Evolutionary conservation across 192 early-diverging fungal genomes (phyloP).

Genomic region (Fimicolochytrium jonesii): DNA sequence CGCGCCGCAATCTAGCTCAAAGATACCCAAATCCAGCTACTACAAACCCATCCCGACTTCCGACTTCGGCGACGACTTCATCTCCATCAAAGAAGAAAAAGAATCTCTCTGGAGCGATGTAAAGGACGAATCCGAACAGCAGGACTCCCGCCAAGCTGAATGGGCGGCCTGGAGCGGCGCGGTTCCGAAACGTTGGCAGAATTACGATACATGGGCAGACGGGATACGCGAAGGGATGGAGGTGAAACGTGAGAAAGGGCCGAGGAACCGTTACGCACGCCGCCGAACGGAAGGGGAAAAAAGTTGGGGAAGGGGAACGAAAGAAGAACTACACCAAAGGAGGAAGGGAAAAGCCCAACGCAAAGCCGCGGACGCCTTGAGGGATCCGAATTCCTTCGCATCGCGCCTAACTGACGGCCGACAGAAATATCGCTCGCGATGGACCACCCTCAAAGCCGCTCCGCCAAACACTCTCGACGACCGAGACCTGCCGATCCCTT

Average conservation of each 20-base stretch:
- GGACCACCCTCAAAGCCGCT: neutral
- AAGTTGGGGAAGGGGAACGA: neutral
- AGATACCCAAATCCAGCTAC: too few species aligned
- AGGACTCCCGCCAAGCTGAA: constrained; percentile 13
- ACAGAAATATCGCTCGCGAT: neutral
- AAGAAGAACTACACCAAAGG: neutral
- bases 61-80: too few species aligned
- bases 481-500: constrained; percentile 5
- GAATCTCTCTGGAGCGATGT: constrained; percentile 20
- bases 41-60: too few species aligned
- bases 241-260: neutral
- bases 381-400: too few species aligned
- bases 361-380: neutral
- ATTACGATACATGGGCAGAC: constrained; percentile 20
- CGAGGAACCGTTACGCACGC: neutral
- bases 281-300: neutral
- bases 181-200: neutral
- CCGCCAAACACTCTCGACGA: neutral
- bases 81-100: too few species aligned
- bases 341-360: neutral
- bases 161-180: neutral
- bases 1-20: too few species aligned
- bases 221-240: constrained; percentile 5
- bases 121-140: neutral
- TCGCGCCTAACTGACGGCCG: neutral